phyloP scores from a whole-genome alignment of 2,329 filamentous ascomycete species.

The Pezicula radicicola region DNA sequence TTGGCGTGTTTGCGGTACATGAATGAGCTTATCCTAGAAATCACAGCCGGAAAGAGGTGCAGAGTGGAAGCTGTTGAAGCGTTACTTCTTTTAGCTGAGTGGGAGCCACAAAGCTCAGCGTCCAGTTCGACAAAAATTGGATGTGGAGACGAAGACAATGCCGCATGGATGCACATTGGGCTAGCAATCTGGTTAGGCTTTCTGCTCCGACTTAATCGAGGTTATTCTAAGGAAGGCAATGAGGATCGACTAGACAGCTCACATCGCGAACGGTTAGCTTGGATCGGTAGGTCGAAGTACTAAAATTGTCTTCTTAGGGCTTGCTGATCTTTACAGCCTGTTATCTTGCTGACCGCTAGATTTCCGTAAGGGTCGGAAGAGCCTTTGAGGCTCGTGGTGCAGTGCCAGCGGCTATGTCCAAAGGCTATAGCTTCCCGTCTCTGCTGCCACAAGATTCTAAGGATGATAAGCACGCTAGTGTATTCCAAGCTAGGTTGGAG shows the following conservation, averaged over 20 bases:
- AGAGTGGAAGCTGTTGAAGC: slow-evolving; percentile 69
- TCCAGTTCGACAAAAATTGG: slow-evolving; percentile 51
- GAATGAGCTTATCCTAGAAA: slow-evolving; percentile 62
- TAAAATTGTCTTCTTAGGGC: neutral
- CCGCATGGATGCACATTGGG: slow-evolving; percentile 73
- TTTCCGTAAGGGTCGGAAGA: slow-evolving; percentile 66
- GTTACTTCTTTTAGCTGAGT: slow-evolving; percentile 65
- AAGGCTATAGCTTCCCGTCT: slow-evolving; percentile 58
- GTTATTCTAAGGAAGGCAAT: slow-evolving; percentile 58
- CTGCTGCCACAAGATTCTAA: slow-evolving; percentile 54
- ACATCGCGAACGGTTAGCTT: slow-evolving; percentile 64
- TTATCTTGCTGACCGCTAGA: slow-evolving; percentile 56
- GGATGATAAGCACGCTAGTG: slow-evolving; percentile 63
- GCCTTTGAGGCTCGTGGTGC: slow-evolving; percentile 72
- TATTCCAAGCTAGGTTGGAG: slow-evolving; percentile 69
- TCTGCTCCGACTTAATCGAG: slow-evolving; percentile 65
- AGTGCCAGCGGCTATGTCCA: slow-evolving; percentile 57
- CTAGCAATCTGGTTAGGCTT: slow-evolving; percentile 66
- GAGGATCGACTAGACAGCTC: slow-evolving; percentile 55
- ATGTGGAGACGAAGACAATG: slow-evolving; percentile 68
- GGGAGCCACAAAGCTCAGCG: slow-evolving; percentile 38
- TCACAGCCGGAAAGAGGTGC: slow-evolving; percentile 62
- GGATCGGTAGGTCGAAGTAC: slow-evolving; percentile 48
- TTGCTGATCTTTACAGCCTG: slow-evolving; percentile 35
- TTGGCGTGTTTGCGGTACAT: slow-evolving; percentile 64